Evolutionary conservation across 2,329 filamentous ascomycete genomes (phyloP), one percentile per base, ranked within the genome.

Genomic region (Aspergillus novoparasiticus): DNA sequence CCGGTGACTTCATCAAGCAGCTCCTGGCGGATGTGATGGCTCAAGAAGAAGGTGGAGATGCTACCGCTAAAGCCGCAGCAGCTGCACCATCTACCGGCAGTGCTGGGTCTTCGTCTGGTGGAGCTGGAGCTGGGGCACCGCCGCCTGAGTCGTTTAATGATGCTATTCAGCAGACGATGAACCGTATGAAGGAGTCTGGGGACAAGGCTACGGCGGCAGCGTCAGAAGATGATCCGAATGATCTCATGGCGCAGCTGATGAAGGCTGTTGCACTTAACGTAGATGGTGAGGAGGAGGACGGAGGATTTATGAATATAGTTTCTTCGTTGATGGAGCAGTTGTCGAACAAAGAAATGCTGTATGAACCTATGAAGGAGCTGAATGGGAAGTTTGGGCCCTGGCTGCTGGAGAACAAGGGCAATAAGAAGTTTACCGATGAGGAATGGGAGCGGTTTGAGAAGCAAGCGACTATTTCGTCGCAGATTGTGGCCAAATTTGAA

Each of bases 241-340:
- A 97, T 75, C 88, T 98, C 73, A 83, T 99, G 50, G 89, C 92
- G n/a, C 91, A 97, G 76, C 89, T 99, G 83, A 85, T 99, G 73
- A 95, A 95, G 78, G 91, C 95, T 66, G 89, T 97, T 81, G 90
- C 92, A 72, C 85, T 86, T 26, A 84, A 87, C 9, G 85, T 84
- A 28, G 78, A 82, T 0, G 82, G 82, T 0, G 82, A 78, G 0
- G 89, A 86, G 11, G 80, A 82, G 64, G 93, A 97, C 61, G 93
- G 95, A 71, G 93, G 96, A 70, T 91, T 98, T 72, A 93, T 92
- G 62, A 94, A 96, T 81, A 93, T 98, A 88, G 86, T 99, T 64
- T 88, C 96, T 85, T 92, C 91, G 59, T 97, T 98, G 93, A 98
- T 99, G 94, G 93, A 98, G 80, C 94, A 99, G 78, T 85, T 99